These are phyloP conservation scores for Aechmea fasciata DNA, from an alignment of 176 grass and related monocot species.

Conservation along the genomic window DNA sequence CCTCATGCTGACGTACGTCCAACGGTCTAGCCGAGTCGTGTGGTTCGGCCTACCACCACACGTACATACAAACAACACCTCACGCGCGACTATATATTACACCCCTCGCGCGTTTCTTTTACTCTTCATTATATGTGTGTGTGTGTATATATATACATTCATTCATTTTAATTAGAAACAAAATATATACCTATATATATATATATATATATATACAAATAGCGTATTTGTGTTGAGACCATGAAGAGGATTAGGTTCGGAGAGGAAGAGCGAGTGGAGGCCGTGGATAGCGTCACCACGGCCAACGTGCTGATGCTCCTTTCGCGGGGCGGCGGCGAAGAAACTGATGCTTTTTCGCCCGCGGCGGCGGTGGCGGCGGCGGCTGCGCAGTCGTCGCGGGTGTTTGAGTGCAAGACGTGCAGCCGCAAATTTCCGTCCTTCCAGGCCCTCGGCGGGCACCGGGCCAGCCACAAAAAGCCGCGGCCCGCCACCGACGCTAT, in stretches of 20 bases:
- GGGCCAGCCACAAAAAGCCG: constrained; percentile 55
- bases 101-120: too few species aligned
- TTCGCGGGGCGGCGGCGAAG: not conserved
- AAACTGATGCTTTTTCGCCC: not conserved
- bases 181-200: too few species aligned
- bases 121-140: too few species aligned
- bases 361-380: not conserved
- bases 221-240: too few species aligned
- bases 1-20: too few species aligned
- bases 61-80: too few species aligned
- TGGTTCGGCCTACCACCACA: too few species aligned
- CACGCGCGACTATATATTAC: too few species aligned
- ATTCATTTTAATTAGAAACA: too few species aligned
- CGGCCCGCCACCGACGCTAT: not conserved
- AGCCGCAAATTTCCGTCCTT: constrained; percentile 52
- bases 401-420: constrained; percentile 80
- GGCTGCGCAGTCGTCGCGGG: not conserved
- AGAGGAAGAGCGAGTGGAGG: not conserved
- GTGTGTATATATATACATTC: too few species aligned
- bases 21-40: too few species aligned
- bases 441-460: constrained; percentile 77
- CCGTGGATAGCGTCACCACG: not conserved
- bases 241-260: not conserved
- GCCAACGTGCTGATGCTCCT: not conserved
- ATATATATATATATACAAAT: too few species aligned